Conservation (phyloP, 106 monocot genomes). For the Vanilla planifolia region DNA sequence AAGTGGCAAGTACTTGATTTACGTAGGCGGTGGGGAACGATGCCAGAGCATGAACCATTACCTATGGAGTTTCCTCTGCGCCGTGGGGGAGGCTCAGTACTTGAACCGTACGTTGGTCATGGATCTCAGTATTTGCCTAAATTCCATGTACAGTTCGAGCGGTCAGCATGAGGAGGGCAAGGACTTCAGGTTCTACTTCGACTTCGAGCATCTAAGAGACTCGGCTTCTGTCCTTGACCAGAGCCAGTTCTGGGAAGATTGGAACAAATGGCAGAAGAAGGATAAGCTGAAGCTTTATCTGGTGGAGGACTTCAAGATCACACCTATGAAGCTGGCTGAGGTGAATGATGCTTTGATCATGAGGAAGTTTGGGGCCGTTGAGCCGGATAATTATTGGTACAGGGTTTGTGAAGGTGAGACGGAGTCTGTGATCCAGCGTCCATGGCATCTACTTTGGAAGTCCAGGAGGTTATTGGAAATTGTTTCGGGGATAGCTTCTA, state of each 20-base stretch:
- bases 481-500: constrained; percentile 60
- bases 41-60: constrained; percentile 96
- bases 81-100: constrained; percentile 80
- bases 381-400: constrained; percentile 98
- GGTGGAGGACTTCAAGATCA: constrained; percentile 62
- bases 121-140: constrained; percentile 75
- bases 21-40: constrained; percentile 70
- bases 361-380: constrained; percentile 80
- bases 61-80: constrained; percentile 87
- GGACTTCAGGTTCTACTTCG: constrained; percentile 86
- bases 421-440: constrained; percentile 57
- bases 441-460: constrained; percentile 73
- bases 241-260: constrained; percentile 72
- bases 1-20: constrained; percentile 62
- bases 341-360: constrained; percentile 66
- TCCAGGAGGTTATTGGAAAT: constrained; percentile 73
- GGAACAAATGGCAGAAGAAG: constrained; percentile 77
- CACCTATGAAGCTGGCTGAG: constrained; percentile 51
- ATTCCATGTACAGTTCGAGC: constrained; percentile 44
- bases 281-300: constrained; percentile 44
- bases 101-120: constrained; percentile 83
- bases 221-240: constrained; percentile 76
- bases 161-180: constrained; percentile 81
- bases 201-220: constrained; percentile 84
- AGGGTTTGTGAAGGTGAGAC: constrained; percentile 88